Percentiles rank a stretch among this genome's conserved stretches.
phyloP scores from a whole-genome alignment of 139 green algal species.

The Picochlorum sp. region DNA sequence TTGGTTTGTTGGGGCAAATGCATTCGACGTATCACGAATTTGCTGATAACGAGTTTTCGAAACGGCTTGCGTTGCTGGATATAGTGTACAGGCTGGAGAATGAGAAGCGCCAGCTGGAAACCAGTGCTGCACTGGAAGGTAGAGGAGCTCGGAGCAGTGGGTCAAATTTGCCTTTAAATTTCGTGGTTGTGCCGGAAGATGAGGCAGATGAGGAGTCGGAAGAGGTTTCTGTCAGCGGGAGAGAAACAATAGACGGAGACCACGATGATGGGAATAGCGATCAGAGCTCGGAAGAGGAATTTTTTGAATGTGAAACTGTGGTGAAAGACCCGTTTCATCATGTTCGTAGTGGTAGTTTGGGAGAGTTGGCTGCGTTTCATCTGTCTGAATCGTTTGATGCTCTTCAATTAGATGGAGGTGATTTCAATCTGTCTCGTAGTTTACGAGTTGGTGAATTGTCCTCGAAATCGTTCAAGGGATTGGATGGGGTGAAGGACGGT shows the following conservation, averaged over 20 bases:
- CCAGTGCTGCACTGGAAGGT: constrained; percentile 41
- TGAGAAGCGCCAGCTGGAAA: constrained; percentile 54
- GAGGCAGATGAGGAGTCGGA: constrained; percentile 15
- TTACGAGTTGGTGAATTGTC: background rate
- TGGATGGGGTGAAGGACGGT: background rate
- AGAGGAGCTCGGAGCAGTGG: background rate
- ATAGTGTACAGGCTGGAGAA: constrained; percentile 47
- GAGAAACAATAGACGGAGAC: background rate
- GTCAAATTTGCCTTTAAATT: background rate
- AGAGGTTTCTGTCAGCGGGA: constrained; percentile 3
- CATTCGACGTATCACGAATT: constrained; percentile 32
- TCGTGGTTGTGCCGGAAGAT: constrained; percentile 6
- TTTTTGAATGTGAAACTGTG: constrained; percentile 25
- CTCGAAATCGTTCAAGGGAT: background rate
- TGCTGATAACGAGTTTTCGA: constrained; percentile 37
- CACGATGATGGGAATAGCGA: background rate
- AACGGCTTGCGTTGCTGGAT: constrained; percentile 35
- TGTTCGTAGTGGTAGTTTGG: constrained; percentile 2
- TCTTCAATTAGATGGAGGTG: no score
- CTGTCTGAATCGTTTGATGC: background rate
- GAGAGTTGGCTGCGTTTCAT: constrained; percentile 1
- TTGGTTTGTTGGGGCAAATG: constrained; percentile 35
- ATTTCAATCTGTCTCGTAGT: no score
- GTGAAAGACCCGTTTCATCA: background rate
- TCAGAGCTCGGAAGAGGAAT: constrained; percentile 14